phyloP scores from a whole-genome alignment of 192 early-diverging fungal species.

The Podila verticillata region DNA sequence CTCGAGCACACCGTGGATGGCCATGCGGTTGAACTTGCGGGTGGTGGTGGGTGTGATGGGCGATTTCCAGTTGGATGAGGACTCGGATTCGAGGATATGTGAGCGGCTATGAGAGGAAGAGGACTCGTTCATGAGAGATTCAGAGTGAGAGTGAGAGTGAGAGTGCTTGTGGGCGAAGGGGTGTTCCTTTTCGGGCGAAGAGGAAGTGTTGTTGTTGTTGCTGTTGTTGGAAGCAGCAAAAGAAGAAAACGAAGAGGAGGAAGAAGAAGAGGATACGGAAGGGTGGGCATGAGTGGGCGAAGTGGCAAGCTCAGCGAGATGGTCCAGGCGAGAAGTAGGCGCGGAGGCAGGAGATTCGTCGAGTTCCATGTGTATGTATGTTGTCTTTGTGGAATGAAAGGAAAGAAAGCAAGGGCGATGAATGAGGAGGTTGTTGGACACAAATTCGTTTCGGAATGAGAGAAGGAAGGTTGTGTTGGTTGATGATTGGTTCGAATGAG shows the following conservation, averaged over 20 bases:
- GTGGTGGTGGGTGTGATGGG: slow-evolving; percentile 49
- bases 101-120: background rate
- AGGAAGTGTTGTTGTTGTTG: background rate
- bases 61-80: slow-evolving; percentile 30
- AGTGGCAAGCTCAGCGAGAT: slow-evolving; percentile 10
- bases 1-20: slow-evolving; percentile 47
- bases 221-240: slow-evolving; percentile 6
- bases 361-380: slow-evolving; percentile 1
- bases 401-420: background rate
- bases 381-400: background rate
- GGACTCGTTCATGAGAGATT: background rate
- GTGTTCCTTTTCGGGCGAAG: slow-evolving; percentile 18
- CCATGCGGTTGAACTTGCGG: slow-evolving; percentile 43
- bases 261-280: background rate
- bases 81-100: slow-evolving; percentile 16
- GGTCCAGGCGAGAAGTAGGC: slow-evolving; percentile 5
- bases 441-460: no score
- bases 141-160: slow-evolving; percentile 4
- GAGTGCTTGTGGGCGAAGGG: slow-evolving; percentile 14
- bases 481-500: background rate
- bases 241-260: background rate
- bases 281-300: slow-evolving; percentile 1
- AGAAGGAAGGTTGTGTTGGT: no score
- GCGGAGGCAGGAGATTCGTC: background rate
- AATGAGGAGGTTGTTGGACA: background rate